These are phyloP conservation scores for Penicillium corylophilum DNA, from an alignment of 2,329 filamentous ascomycete genomes.

Conservation along the genomic window DNA sequence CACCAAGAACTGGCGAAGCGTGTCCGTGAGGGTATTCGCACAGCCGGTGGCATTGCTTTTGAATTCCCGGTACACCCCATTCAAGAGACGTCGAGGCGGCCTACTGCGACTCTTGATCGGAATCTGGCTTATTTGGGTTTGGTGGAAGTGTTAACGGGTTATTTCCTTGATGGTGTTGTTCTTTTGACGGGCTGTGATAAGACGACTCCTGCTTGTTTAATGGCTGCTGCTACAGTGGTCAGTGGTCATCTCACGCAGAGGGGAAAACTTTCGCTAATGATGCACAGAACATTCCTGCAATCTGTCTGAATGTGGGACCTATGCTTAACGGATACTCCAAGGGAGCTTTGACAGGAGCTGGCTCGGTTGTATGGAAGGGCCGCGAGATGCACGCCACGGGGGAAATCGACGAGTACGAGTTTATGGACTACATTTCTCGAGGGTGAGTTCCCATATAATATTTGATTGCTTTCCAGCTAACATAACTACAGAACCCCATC, in stretches of 20 bases:
- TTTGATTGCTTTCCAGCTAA: background rate
- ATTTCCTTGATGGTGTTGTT: conserved; percentile 53
- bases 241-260: conserved; percentile 5
- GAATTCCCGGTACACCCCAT: conserved; percentile 56
- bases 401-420: conserved; percentile 45
- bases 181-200: conserved; percentile 55
- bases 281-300: conserved; percentile 50
- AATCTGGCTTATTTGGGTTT: conserved; percentile 51
- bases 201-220: conserved; percentile 52
- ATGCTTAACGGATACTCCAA: conserved; percentile 53
- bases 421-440: conserved; percentile 48
- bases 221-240: conserved; percentile 53
- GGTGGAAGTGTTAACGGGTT: conserved; percentile 50
- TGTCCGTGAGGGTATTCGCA: conserved; percentile 52
- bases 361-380: conserved; percentile 51
- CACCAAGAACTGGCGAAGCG: conserved; percentile 52
- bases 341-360: conserved; percentile 45
- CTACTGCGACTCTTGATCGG: conserved; percentile 51
- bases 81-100: conserved; percentile 49
- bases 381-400: conserved; percentile 50
- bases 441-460: conserved; percentile 29
- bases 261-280: conserved; percentile 2
- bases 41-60: conserved; percentile 51
- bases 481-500: conserved; percentile 42
- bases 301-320: conserved; percentile 54